Evolutionary conservation across 2,329 filamentous ascomycete genomes (phyloP).

Genomic region (Aspergillus awamori): DNA sequence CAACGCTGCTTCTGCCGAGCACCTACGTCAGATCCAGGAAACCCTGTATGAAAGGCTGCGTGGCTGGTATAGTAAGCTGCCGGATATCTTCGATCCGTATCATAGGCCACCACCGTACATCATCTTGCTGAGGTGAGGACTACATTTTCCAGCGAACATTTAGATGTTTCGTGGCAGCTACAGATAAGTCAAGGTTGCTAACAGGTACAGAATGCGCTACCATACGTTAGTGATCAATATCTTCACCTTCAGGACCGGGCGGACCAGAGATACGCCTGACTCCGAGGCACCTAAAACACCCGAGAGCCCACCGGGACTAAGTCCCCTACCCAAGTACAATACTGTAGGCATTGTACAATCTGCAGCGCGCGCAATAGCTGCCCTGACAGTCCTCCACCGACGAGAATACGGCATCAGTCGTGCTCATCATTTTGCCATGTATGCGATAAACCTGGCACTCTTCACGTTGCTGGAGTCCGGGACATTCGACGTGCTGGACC

Average conservation of each 20-base stretch:
- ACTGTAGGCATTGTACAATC: conserved; percentile 27
- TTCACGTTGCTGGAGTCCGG: conserved; percentile 37
- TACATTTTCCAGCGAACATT: neutral
- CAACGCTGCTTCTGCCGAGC: conserved; percentile 3
- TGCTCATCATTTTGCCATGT: conserved; percentile 42
- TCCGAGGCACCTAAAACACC: conserved; percentile 32
- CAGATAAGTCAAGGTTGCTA: neutral
- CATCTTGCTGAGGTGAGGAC: conserved; percentile 20
- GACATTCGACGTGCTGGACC: conserved; percentile 37
- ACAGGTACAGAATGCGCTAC: conserved; percentile 36
- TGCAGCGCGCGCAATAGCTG: conserved; percentile 37
- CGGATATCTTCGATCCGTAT: conserved; percentile 30
- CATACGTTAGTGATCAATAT: conserved; percentile 39
- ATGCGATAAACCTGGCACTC: conserved; percentile 42
- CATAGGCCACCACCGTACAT: conserved; percentile 38
- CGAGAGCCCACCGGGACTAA: conserved; percentile 30
- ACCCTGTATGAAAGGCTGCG: conserved; percentile 33
- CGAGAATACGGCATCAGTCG: conserved; percentile 39
- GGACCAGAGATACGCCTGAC: conserved; percentile 18
- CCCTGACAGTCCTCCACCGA: conserved; percentile 34
- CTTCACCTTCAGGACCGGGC: conserved; percentile 34
- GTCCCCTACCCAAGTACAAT: conserved; percentile 26
- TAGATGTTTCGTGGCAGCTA: no score
- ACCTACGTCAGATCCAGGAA: conserved; percentile 29
- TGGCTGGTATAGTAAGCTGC: conserved; percentile 36